These are phyloP conservation scores for Aureobasidium lini DNA, from an alignment of 2,329 filamentous ascomycete genomes.

Conservation along the genomic window DNA sequence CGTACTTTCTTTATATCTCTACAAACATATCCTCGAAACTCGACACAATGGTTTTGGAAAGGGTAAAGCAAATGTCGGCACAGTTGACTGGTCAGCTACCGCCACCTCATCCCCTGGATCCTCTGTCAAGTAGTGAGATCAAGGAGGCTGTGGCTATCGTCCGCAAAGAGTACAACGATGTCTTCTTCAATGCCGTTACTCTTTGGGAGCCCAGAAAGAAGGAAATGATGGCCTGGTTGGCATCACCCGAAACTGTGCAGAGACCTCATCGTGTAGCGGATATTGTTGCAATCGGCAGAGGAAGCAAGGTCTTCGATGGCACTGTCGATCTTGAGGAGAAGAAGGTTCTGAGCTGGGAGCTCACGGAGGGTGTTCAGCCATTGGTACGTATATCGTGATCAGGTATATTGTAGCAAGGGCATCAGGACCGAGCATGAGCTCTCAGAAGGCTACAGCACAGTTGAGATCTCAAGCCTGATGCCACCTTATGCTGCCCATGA, in stretches of 20 bases:
- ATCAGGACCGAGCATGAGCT: no score
- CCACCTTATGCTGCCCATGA: no score
- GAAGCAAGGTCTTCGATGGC: conserved; percentile 75
- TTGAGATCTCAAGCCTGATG: no score
- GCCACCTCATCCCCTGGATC: conserved; percentile 67
- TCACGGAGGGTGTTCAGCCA: conserved; percentile 70
- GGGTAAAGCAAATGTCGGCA: conserved; percentile 55
- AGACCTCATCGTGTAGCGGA: conserved; percentile 69
- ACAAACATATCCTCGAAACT: background rate
- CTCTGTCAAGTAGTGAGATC: conserved; percentile 66
- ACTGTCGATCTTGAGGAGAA: conserved; percentile 63
- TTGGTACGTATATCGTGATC: conserved; percentile 36
- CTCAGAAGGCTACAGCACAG: no score
- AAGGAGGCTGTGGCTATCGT: conserved; percentile 61
- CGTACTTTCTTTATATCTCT: background rate
- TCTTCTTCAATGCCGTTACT: conserved; percentile 82
- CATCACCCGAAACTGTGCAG: conserved; percentile 51
- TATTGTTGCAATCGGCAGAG: conserved; percentile 71
- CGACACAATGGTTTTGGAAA: conserved; percentile 52
- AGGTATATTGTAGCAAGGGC: no score
- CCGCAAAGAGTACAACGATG: conserved; percentile 59
- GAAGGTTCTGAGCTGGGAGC: conserved; percentile 66
- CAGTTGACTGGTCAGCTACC: conserved; percentile 51
- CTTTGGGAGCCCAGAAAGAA: conserved; percentile 79
- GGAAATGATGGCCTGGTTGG: conserved; percentile 74